Percentiles rank a stretch among this genome's conserved stretches.
These are phyloP conservation scores for Cocos nucifera DNA, from an alignment of 176 grass and related monocot species.

Conservation along the genomic window DNA sequence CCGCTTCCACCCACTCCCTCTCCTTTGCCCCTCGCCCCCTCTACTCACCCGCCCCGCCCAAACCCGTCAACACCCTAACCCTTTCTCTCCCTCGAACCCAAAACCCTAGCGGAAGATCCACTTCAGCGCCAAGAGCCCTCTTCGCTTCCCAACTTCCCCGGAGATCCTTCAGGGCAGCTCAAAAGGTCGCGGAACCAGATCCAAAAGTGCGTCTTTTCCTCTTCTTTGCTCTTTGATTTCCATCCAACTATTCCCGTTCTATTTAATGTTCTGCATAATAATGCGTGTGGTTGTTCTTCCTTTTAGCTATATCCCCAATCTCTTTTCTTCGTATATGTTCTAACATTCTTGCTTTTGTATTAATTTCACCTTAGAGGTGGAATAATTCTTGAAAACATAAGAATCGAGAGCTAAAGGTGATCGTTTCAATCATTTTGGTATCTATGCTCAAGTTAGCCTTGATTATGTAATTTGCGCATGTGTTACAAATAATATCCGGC, in stretches of 20 bases:
- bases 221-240: neutral
- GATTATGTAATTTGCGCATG: too few species aligned
- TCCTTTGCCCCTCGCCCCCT: slow-evolving; percentile 1
- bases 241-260: neutral
- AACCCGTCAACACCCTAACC: neutral
- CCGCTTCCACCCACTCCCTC: slow-evolving; percentile 2
- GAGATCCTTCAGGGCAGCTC: neutral
- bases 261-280: neutral
- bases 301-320: too few species aligned
- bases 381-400: too few species aligned
- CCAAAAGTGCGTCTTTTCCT: slow-evolving; percentile 7
- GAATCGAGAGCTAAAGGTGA: too few species aligned
- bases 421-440: too few species aligned
- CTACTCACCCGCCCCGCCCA: neutral
- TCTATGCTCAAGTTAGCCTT: too few species aligned
- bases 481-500: too few species aligned
- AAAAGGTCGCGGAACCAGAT: slow-evolving; percentile 8
- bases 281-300: neutral
- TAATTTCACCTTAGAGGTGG: too few species aligned
- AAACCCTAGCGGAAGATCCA: neutral
- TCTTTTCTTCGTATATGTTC: too few species aligned
- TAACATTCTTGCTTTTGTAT: too few species aligned
- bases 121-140: neutral
- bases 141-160: neutral
- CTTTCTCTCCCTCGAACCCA: neutral